A percentile compares a stretch with the other conserved stretches of the same genome.
Conservation (phyloP, 495 filamentous ascomycete species). For the Daldinia childiae region DNA sequence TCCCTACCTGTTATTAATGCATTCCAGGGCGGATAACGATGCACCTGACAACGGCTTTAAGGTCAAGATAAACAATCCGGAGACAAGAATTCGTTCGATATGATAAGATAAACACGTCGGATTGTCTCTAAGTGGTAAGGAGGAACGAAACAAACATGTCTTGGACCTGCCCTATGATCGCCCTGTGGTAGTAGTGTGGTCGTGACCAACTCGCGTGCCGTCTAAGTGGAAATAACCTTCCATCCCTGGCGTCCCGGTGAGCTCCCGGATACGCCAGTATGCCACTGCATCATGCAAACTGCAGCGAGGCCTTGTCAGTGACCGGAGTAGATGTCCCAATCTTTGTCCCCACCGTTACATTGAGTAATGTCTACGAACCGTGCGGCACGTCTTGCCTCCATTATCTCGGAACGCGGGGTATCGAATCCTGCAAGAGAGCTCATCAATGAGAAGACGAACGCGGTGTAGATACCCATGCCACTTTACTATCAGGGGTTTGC, state of each 20-base stretch:
- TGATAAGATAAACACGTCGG: conserved; percentile 27
- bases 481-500: not conserved
- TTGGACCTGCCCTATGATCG: conserved; percentile 24
- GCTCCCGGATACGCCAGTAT: conserved; percentile 11
- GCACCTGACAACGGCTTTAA: not conserved
- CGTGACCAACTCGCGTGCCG: conserved; percentile 36
- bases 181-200: not conserved
- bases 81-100: conserved; percentile 16
- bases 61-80: conserved; percentile 11
- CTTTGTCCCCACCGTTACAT: conserved; percentile 41
- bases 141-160: conserved; percentile 34
- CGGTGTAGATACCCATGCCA: not conserved
- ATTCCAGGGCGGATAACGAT: conserved; percentile 21
- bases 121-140: conserved; percentile 29
- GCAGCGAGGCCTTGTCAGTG: conserved; percentile 27
- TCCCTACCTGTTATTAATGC: conserved; percentile 19
- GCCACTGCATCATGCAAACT: conserved; percentile 36
- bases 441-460: not conserved
- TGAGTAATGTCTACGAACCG: conserved; percentile 27
- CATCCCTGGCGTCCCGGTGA: conserved; percentile 37
- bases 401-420: conserved; percentile 32
- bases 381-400: conserved; percentile 14
- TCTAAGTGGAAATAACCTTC: conserved; percentile 33
- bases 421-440: conserved; percentile 19
- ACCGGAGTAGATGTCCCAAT: conserved; percentile 30